Conservation (phyloP, 140 eudicot genomes). For the Artemisia princeps region DNA sequence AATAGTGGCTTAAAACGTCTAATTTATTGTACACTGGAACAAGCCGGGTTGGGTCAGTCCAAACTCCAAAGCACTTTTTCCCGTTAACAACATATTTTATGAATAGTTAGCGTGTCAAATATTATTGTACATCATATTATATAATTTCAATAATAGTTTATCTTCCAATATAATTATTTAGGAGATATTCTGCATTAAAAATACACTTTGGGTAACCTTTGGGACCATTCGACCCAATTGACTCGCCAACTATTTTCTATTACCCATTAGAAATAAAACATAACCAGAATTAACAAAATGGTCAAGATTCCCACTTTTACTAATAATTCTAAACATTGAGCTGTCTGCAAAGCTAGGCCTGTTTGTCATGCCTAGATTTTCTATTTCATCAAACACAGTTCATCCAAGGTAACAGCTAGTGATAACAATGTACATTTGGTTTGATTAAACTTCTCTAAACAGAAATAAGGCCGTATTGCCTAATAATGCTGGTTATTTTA, state of each 20-base stretch:
- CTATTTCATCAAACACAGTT: too few species aligned
- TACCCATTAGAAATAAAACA: neutral
- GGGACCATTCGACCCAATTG: too few species aligned
- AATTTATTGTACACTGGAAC: neutral
- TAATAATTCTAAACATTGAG: neutral
- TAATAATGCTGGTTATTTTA: neutral
- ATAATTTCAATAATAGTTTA: neutral
- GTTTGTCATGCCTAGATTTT: too few species aligned
- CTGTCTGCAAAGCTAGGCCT: neutral
- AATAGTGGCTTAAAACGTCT: neutral
- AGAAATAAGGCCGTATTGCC: neutral
- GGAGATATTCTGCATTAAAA: neutral
- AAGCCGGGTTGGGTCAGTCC: neutral
- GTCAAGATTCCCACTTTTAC: neutral
- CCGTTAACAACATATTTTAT: neutral
- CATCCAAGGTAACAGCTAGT: neutral
- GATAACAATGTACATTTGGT: neutral
- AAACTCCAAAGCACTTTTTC: neutral
- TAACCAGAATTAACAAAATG: neutral
- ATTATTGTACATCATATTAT: neutral
- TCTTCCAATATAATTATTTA: neutral
- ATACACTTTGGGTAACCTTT: neutral
- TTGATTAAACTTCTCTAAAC: neutral
- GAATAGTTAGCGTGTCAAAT: neutral
- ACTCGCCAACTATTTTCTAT: neutral